Evolutionary conservation across 2,329 filamentous ascomycete species (phyloP).

Genomic region (Shiraia bambusicola): DNA sequence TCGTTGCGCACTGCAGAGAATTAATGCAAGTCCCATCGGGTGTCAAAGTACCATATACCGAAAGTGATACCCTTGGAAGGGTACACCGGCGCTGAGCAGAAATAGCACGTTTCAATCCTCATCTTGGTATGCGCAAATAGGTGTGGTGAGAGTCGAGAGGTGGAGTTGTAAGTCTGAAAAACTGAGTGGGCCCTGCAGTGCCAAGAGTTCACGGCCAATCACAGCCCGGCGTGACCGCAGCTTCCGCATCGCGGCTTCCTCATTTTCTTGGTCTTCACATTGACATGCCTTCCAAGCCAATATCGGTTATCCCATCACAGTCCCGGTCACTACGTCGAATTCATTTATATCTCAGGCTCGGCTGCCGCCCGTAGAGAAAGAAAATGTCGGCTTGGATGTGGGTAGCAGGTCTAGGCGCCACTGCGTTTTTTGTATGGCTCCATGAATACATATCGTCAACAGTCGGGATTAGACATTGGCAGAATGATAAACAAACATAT

Average conservation of each 20-base stretch:
- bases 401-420: conserved; percentile 62
- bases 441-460: neutral
- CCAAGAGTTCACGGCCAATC: conserved; percentile 14
- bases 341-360: conserved; percentile 2
- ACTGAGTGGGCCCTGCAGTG: conserved; percentile 10
- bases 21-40: conserved; percentile 1
- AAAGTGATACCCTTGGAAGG: conserved; percentile 60
- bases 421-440: conserved; percentile 63
- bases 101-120: conserved; percentile 59
- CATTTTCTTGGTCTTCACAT: conserved; percentile 10
- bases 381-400: conserved; percentile 62
- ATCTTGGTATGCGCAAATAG: conserved; percentile 20
- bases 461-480: neutral
- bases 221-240: conserved; percentile 19
- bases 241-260: conserved; percentile 18
- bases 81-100: conserved; percentile 64
- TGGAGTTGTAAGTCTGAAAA: conserved; percentile 12
- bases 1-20: conserved; percentile 45
- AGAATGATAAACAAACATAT: conserved; percentile 4
- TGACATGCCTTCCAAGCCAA: neutral
- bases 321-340: conserved; percentile 1
- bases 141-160: conserved; percentile 7
- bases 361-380: conserved; percentile 11
- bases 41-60: conserved; percentile 54
- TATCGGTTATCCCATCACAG: conserved; percentile 3